A percentile compares a stretch with the other conserved stretches of the same genome.
Conservation (phyloP, 2,329 filamentous ascomycete genomes). For the Penicillium corylophilum region DNA sequence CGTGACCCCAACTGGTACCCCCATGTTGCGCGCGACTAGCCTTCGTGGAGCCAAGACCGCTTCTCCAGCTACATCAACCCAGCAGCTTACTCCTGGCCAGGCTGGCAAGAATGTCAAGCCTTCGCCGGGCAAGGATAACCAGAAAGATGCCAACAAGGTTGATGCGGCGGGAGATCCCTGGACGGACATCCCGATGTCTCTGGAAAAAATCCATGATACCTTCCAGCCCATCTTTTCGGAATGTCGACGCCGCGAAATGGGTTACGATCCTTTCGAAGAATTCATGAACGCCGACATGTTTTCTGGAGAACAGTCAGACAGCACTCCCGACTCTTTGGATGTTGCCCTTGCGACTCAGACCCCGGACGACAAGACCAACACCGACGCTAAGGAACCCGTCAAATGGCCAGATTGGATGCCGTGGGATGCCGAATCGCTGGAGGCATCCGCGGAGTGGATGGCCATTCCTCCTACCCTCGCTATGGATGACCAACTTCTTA, state of each 20-base stretch:
- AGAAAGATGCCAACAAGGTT: conserved; percentile 27
- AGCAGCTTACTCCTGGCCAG: conserved; percentile 33
- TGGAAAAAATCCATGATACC: conserved; percentile 38
- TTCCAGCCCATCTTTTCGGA: conserved; percentile 28
- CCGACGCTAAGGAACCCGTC: conserved; percentile 13
- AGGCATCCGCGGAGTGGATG: conserved; percentile 14
- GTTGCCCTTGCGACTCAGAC: conserved; percentile 36
- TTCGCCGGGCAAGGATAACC: conserved; percentile 25
- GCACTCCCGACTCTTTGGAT: conserved; percentile 41
- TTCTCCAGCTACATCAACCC: conserved; percentile 34
- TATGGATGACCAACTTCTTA: conserved; percentile 11
- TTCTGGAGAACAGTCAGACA: conserved; percentile 30
- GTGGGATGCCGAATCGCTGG: conserved; percentile 18
- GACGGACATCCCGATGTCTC: conserved; percentile 38
- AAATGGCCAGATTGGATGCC: conserved; percentile 10
- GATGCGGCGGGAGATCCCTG: conserved; percentile 33
- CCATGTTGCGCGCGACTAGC: conserved; percentile 35
- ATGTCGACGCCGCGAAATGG: conserved; percentile 18
- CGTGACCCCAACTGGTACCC: conserved; percentile 27
- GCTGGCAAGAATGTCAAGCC: conserved; percentile 29
- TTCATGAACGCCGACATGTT: conserved; percentile 40
- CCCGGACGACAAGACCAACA: conserved; percentile 28
- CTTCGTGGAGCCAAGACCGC: conserved; percentile 33
- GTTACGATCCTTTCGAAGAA: conserved; percentile 38
- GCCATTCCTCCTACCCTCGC: conserved; percentile 8